phyloP scores from a whole-genome alignment of 352 stramenopile species.

The Bremia lactucae region DNA sequence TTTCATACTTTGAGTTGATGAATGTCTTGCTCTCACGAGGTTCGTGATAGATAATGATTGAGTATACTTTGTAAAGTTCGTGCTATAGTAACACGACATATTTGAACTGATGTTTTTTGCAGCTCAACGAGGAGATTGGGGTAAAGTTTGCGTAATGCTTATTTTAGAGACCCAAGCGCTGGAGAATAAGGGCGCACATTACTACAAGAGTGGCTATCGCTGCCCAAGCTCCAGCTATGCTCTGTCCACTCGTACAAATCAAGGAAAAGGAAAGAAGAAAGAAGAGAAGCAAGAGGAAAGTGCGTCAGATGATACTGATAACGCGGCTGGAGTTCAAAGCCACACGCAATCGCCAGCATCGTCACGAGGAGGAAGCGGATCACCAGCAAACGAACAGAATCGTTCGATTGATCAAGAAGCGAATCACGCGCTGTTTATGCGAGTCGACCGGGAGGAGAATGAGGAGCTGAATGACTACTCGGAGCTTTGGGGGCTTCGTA shows the following conservation, averaged over 20 bases:
- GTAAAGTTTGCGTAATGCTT: slow-evolving; percentile 48
- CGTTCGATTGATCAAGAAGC: slow-evolving; percentile 15
- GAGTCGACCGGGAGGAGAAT: slow-evolving; percentile 40
- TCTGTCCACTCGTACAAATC: slow-evolving; percentile 20
- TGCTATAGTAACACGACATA: too few species aligned
- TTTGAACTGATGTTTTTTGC: slow-evolving; percentile 3
- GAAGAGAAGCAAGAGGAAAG: slow-evolving; percentile 14
- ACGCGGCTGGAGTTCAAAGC: slow-evolving; percentile 14
- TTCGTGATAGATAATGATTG: slow-evolving; percentile 28
- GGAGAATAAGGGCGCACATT: slow-evolving; percentile 62
- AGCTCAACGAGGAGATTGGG: slow-evolving; percentile 45
- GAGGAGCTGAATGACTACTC: slow-evolving; percentile 71
- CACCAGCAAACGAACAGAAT: slow-evolving; percentile 16
- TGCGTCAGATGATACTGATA: slow-evolving; percentile 6
- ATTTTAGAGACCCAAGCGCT: slow-evolving; percentile 69
- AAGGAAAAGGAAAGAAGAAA: slow-evolving; percentile 27
- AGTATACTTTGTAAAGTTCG: not conserved
- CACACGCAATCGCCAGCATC: slow-evolving; percentile 20
- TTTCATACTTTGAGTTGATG: slow-evolving; percentile 78
- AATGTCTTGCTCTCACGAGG: slow-evolving; percentile 61
- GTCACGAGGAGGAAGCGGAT: slow-evolving; percentile 13
- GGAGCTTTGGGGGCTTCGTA: slow-evolving; percentile 64
- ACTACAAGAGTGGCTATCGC: slow-evolving; percentile 67
- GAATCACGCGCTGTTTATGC: slow-evolving; percentile 41
- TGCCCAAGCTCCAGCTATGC: slow-evolving; percentile 52